Percentiles rank a stretch among this genome's conserved stretches.
Evolutionary conservation across 495 filamentous ascomycete genomes (phyloP).

Genomic region (Hyphodiscus hymeniophilus): DNA sequence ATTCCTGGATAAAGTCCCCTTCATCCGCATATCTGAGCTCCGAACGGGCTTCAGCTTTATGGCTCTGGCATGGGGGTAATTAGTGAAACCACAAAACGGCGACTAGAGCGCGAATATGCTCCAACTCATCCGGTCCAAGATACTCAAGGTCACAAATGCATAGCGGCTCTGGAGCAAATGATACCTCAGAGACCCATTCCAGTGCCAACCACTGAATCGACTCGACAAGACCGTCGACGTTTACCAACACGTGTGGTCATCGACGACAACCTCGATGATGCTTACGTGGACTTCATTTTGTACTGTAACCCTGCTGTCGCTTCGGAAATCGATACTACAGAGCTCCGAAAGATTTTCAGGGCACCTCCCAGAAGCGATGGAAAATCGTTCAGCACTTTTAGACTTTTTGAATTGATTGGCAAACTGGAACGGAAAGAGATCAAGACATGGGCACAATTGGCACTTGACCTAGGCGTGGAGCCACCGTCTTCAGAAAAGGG

Average conservation of each 20-base stretch:
- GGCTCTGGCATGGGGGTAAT: not conserved
- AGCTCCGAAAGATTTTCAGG: slow-evolving; percentile 73
- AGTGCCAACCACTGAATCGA: not conserved
- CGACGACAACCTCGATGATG: slow-evolving; percentile 71
- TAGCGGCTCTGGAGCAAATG: not conserved
- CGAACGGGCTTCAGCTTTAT: not conserved
- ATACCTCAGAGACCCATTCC: not conserved
- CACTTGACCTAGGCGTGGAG: slow-evolving; percentile 83
- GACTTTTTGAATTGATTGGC: slow-evolving; percentile 74
- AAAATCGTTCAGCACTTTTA: slow-evolving; percentile 80
- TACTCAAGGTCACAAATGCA: not conserved
- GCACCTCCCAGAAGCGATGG: slow-evolving; percentile 85
- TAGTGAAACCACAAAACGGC: slow-evolving; percentile 7
- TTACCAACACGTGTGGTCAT: slow-evolving; percentile 67
- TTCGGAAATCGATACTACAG: slow-evolving; percentile 58
- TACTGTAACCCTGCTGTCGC: slow-evolving; percentile 83
- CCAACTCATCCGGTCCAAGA: not conserved
- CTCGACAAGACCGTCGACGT: slow-evolving; percentile 1
- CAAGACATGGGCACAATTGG: slow-evolving; percentile 93
- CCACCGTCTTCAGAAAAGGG: slow-evolving; percentile 76
- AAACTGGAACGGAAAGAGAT: slow-evolving; percentile 81
- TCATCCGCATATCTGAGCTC: not conserved
- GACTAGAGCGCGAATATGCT: slow-evolving; percentile 4
- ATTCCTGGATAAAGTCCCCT: too few relatives aligned
- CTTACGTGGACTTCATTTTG: slow-evolving; percentile 82